Evolutionary conservation across 2,329 filamentous ascomycete species (phyloP).

Genomic region (Aspergillus neotritici): DNA sequence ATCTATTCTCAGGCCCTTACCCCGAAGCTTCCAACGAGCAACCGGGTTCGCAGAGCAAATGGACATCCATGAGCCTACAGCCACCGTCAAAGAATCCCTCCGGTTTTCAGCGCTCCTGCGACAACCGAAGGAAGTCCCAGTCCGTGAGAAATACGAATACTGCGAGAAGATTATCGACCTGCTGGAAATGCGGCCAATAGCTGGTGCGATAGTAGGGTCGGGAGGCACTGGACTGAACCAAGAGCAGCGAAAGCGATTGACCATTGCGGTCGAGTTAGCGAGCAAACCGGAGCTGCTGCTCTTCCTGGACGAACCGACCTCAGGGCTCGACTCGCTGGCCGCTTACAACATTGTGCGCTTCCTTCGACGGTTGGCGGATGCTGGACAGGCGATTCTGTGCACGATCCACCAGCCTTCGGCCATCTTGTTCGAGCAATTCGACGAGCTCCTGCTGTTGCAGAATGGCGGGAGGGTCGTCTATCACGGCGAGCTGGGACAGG

Average conservation of each 20-base stretch:
- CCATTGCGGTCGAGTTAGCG: slow-evolving; percentile 58
- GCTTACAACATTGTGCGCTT: slow-evolving; percentile 61
- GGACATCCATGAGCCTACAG: slow-evolving; percentile 61
- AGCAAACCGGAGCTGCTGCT: slow-evolving; percentile 57
- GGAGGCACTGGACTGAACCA: slow-evolving; percentile 56
- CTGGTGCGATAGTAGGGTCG: slow-evolving; percentile 58
- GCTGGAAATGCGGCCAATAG: slow-evolving; percentile 62
- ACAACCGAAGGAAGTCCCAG: slow-evolving; percentile 53
- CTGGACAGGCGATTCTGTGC: slow-evolving; percentile 81
- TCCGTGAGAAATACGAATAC: slow-evolving; percentile 61
- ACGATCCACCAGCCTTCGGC: slow-evolving; percentile 90
- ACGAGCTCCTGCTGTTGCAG: slow-evolving; percentile 72
- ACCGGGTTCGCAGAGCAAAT: slow-evolving; percentile 58
- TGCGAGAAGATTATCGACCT: slow-evolving; percentile 64
- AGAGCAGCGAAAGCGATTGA: slow-evolving; percentile 64
- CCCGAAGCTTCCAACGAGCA: slow-evolving; percentile 48
- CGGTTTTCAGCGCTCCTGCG: slow-evolving; percentile 61
- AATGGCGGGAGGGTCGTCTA: slow-evolving; percentile 76
- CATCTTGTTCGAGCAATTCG: slow-evolving; percentile 81
- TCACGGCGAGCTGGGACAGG: slow-evolving; percentile 75
- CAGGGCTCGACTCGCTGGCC: slow-evolving; percentile 62
- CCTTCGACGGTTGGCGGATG: slow-evolving; percentile 58
- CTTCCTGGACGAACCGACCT: slow-evolving; percentile 60
- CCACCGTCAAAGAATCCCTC: slow-evolving; percentile 62
- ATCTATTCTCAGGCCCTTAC: slow-evolving; percentile 32